phyloP scores from a whole-genome alignment of 1,284 basidiomycete species.

The Irpex sp. region DNA sequence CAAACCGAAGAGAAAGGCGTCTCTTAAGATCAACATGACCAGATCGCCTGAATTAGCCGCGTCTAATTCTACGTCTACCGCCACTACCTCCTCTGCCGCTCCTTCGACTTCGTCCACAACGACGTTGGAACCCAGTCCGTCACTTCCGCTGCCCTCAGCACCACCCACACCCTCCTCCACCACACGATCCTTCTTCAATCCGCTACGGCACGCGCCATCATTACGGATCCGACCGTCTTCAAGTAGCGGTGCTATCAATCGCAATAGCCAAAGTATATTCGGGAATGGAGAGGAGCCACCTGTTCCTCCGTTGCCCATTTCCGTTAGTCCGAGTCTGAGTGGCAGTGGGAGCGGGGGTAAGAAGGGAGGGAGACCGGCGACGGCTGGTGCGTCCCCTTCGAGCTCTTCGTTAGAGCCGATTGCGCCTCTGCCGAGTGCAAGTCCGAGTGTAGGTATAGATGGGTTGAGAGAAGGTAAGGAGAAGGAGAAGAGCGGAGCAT shows the following conservation, averaged over 20 bases:
- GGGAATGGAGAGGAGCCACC: background rate
- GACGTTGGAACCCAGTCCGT: constrained; percentile 7
- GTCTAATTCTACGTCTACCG: no score
- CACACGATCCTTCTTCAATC: constrained; percentile 2
- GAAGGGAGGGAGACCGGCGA: no score
- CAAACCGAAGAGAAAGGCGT: no score
- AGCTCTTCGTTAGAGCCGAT: no score
- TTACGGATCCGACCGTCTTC: constrained; percentile 2
- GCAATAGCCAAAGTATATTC: constrained; percentile 9
- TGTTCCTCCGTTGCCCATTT: background rate
- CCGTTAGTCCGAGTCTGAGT: background rate
- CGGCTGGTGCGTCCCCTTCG: no score
- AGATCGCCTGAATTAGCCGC: no score
- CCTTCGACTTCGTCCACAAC: background rate
- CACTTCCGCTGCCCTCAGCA: constrained; percentile 16
- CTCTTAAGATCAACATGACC: no score
- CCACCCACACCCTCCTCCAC: constrained; percentile 15
- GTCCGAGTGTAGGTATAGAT: background rate
- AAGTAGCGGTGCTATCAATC: background rate
- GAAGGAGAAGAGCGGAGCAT: background rate
- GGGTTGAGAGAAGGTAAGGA: background rate
- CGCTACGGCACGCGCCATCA: constrained; percentile 11
- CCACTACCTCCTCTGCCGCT: no score
- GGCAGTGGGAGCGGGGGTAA: no score
- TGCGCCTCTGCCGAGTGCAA: no score